These are phyloP conservation scores for Hypocrella siamensis DNA, from an alignment of 2,329 filamentous ascomycete species.

Conservation along the genomic window DNA sequence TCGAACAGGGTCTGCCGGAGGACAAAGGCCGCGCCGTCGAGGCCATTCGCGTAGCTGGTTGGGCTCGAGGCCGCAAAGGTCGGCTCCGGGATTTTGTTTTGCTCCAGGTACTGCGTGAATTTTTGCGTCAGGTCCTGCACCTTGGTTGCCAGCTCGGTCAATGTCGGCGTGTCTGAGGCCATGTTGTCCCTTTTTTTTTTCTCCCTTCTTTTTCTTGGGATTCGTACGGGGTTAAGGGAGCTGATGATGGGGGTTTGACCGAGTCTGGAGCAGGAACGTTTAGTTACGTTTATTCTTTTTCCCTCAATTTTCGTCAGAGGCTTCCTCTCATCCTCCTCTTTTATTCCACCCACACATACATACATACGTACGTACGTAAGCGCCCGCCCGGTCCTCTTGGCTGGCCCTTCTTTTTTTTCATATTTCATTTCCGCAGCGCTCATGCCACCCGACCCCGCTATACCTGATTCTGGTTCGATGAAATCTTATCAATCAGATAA, in stretches of 20 bases:
- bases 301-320: too few relatives aligned
- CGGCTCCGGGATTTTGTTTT: slow-evolving; percentile 24
- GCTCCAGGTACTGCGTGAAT: slow-evolving; percentile 23
- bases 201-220: not conserved
- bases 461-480: not conserved
- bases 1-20: slow-evolving; percentile 27
- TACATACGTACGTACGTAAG: too few relatives aligned
- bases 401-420: not conserved
- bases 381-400: not conserved
- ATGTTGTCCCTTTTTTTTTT: not conserved
- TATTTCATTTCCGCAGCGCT: too few relatives aligned
- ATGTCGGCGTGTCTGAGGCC: slow-evolving; percentile 10
- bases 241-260: too few relatives aligned
- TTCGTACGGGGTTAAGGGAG: too few relatives aligned
- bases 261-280: too few relatives aligned
- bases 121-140: slow-evolving; percentile 25
- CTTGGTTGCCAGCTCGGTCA: slow-evolving; percentile 26
- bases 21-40: slow-evolving; percentile 26
- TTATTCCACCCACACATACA: too few relatives aligned
- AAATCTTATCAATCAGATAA: slow-evolving; percentile 1
- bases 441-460: not conserved
- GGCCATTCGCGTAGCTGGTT: slow-evolving; percentile 19
- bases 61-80: slow-evolving; percentile 28
- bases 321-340: too few relatives aligned
- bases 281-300: too few relatives aligned